These are phyloP conservation scores for Flammula alnicola DNA, from an alignment of 1,284 basidiomycete genomes.

Conservation along the genomic window DNA sequence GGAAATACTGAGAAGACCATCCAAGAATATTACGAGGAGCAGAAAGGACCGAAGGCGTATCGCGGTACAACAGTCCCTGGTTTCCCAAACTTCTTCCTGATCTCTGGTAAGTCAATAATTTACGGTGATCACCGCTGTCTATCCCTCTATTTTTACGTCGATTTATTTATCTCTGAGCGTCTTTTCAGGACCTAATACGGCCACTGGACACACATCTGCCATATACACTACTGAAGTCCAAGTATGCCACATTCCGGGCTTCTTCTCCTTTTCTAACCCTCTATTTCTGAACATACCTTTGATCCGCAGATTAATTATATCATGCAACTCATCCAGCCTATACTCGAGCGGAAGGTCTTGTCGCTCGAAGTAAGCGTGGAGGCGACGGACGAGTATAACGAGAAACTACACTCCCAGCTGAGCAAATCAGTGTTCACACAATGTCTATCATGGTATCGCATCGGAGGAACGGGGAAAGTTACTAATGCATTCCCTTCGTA, in stretches of 20 bases:
- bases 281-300: neutral
- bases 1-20: constrained; percentile 35
- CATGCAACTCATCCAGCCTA: constrained; percentile 43
- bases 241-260: too few species aligned
- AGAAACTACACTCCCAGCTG: constrained; percentile 40
- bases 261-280: neutral
- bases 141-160: too few species aligned
- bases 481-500: constrained; percentile 29
- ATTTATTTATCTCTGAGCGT: neutral
- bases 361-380: constrained; percentile 36
- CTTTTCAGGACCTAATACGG: constrained; percentile 48
- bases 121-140: too few species aligned
- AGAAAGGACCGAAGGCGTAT: constrained; percentile 45
- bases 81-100: constrained; percentile 47
- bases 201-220: constrained; percentile 51
- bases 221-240: constrained; percentile 49
- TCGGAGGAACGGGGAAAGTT: constrained; percentile 26
- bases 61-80: constrained; percentile 42
- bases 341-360: constrained; percentile 34
- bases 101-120: constrained; percentile 39
- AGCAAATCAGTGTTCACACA: constrained; percentile 40
- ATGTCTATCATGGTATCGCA: constrained; percentile 36
- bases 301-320: constrained; percentile 39
- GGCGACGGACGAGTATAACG: constrained; percentile 46
- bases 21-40: constrained; percentile 40